These are phyloP conservation scores for Pseudocercospora macadamiae DNA, from an alignment of 2,329 filamentous ascomycete genomes.

Conservation along the genomic window DNA sequence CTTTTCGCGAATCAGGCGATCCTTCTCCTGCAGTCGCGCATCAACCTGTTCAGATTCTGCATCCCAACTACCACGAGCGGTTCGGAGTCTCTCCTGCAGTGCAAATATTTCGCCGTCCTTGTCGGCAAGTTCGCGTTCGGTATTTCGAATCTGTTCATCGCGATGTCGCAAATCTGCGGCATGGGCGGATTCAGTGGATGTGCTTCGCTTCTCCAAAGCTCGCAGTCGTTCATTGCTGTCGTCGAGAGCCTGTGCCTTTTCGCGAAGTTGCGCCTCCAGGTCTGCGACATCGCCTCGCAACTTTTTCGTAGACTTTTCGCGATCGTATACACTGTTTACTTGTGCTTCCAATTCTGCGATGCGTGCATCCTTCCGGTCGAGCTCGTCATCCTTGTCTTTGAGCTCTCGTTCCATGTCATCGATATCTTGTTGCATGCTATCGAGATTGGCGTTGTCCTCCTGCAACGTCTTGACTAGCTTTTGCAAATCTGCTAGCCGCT, in stretches of 20 bases:
- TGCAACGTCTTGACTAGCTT: slow-evolving; percentile 43
- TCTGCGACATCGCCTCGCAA: slow-evolving; percentile 40
- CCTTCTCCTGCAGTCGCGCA: slow-evolving; percentile 42
- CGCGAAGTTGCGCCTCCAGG: slow-evolving; percentile 39
- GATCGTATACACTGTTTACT: slow-evolving; percentile 36
- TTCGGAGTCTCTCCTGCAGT: slow-evolving; percentile 41
- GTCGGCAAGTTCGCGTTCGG: slow-evolving; percentile 46
- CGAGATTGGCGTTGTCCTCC: slow-evolving; percentile 52
- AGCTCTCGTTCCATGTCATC: slow-evolving; percentile 54
- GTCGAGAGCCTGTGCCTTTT: slow-evolving; percentile 41
- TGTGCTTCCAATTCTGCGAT: slow-evolving; percentile 39
- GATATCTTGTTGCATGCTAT: slow-evolving; percentile 63
- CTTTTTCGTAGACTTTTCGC: slow-evolving; percentile 43
- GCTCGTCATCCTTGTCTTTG: slow-evolving; percentile 49
- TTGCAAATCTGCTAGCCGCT: slow-evolving; percentile 54
- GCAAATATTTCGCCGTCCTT: slow-evolving; percentile 43
- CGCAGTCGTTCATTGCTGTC: slow-evolving; percentile 39
- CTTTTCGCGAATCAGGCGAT: slow-evolving; percentile 65
- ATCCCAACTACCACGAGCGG: slow-evolving; percentile 44
- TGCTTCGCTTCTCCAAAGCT: slow-evolving; percentile 37
- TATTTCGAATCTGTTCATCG: slow-evolving; percentile 63
- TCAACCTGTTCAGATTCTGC: slow-evolving; percentile 42
- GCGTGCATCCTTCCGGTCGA: slow-evolving; percentile 35
- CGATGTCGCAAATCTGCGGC: slow-evolving; percentile 34
- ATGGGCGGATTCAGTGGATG: slow-evolving; percentile 29